Percentiles rank a stretch among this genome's conserved stretches.
Evolutionary conservation across 306 rosid genomes (phyloP).

Genomic region (Inga leiocalycina): DNA sequence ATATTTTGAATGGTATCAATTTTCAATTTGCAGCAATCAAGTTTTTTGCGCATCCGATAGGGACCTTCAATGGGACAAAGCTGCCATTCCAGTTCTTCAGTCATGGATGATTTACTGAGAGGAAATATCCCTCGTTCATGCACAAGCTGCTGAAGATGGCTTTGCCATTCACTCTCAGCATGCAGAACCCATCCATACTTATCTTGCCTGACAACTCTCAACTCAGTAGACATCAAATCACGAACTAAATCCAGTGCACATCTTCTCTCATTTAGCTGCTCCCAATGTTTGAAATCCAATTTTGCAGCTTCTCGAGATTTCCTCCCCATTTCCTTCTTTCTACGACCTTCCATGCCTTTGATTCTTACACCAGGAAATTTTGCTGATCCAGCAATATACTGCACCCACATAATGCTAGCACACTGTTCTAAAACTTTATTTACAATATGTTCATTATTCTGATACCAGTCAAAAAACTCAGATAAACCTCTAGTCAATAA

Average conservation of each 20-base stretch:
- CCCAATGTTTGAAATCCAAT: conserved; percentile 89
- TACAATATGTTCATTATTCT: conserved; percentile 66
- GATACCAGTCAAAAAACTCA: conserved; percentile 89
- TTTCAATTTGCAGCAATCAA: conserved; percentile 84
- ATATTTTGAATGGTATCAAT: conserved; percentile 83
- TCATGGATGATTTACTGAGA: conserved; percentile 56
- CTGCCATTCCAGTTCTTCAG: conserved; percentile 86
- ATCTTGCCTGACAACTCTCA: conserved; percentile 98
- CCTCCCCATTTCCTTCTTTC: conserved; percentile 90
- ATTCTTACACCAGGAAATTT: conserved; percentile 99
- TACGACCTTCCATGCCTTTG: conserved; percentile 94
- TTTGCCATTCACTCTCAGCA: conserved; percentile 99
- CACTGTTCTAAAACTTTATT: conserved; percentile 90
- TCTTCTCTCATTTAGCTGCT: conserved; percentile 92
- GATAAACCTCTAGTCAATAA: conserved; percentile 76
- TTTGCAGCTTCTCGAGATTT: conserved; percentile 84
- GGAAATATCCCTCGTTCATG: conserved; percentile 98
- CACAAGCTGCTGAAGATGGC: conserved; percentile 93
- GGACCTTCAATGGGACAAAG: conserved; percentile 99
- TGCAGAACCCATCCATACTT: conserved; percentile 99
- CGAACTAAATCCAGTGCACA: conserved; percentile 95
- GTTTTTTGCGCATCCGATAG: conserved; percentile 96
- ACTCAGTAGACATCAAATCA: conserved; percentile 92
- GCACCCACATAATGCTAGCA: conserved; percentile 97
- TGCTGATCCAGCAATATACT: conserved; percentile 88